Conservation (phyloP, 345 rosid species). For the Psidium guajava region DNA sequence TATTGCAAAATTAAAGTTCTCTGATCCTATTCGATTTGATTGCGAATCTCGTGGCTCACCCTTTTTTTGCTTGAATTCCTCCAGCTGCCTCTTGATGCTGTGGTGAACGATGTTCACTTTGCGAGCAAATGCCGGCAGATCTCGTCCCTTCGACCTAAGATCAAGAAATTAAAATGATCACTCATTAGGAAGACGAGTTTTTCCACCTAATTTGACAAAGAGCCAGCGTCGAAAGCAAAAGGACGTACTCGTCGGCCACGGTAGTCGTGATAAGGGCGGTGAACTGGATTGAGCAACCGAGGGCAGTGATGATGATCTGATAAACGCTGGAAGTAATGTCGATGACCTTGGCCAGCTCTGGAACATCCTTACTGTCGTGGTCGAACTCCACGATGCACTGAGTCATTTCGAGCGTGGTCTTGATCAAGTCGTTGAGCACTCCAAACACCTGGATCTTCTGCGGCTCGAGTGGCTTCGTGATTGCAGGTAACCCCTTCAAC, state of each 20-base stretch:
- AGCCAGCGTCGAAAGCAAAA: background rate
- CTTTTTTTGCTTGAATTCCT: background rate
- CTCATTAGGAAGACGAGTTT: background rate
- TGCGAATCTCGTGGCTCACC: background rate
- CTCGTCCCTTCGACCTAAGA: background rate
- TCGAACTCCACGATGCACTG: background rate
- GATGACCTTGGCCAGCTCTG: background rate
- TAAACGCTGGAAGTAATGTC: background rate
- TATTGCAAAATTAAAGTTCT: background rate
- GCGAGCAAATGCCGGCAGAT: background rate
- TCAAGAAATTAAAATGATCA: background rate
- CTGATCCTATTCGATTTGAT: background rate
- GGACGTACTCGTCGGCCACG: background rate
- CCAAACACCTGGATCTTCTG: background rate
- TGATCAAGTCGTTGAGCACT: constrained; percentile 1
- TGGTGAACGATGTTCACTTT: background rate
- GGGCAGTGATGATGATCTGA: background rate
- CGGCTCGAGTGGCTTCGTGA: background rate
- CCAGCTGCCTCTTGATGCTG: background rate
- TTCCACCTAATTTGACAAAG: background rate
- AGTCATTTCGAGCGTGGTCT: background rate
- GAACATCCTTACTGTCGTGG: background rate
- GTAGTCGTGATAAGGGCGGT: background rate
- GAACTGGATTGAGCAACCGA: background rate
- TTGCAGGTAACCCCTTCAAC: constrained; percentile 6